These are phyloP conservation scores for Phytophthora idaei DNA, from an alignment of 352 stramenopile species.

Conservation along the genomic window DNA sequence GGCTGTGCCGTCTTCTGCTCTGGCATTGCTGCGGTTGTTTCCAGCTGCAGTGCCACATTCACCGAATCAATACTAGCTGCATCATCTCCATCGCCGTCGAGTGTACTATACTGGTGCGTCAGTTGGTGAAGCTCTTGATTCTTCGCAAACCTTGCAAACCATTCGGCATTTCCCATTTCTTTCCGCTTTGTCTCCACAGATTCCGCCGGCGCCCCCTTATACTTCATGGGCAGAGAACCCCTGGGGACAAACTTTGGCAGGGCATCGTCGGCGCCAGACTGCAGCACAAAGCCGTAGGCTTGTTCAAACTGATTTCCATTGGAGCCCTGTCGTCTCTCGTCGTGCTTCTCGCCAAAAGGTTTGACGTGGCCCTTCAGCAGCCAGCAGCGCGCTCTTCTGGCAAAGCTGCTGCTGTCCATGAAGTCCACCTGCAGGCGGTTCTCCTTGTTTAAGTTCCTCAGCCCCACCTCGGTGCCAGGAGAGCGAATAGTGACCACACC, in stretches of 20 bases:
- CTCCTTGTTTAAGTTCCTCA: slow-evolving; percentile 37
- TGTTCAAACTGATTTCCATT: slow-evolving; percentile 34
- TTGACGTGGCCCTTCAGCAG: slow-evolving; percentile 26
- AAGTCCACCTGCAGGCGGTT: slow-evolving; percentile 56
- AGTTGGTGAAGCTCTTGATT: slow-evolving; percentile 23
- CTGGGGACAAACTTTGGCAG: slow-evolving; percentile 26
- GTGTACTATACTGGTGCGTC: slow-evolving; percentile 21
- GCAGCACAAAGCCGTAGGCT: slow-evolving; percentile 16
- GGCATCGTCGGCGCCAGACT: slow-evolving; percentile 15
- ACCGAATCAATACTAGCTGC: background rate
- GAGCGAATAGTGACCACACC: slow-evolving; percentile 62
- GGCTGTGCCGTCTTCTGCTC: background rate
- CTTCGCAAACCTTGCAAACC: slow-evolving; percentile 25
- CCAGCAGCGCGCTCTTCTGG: slow-evolving; percentile 32
- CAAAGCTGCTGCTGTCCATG: slow-evolving; percentile 45
- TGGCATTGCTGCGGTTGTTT: background rate
- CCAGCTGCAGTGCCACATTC: background rate
- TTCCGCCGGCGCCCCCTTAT: slow-evolving; percentile 1
- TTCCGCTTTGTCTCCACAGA: slow-evolving; percentile 15
- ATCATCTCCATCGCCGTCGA: slow-evolving; percentile 8
- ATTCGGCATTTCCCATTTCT: slow-evolving; percentile 22
- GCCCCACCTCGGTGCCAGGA: slow-evolving; percentile 40
- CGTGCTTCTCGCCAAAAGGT: slow-evolving; percentile 19
- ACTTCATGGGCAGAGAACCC: slow-evolving; percentile 22
- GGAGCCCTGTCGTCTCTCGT: slow-evolving; percentile 21